phyloP scores from a whole-genome alignment of 78 protist species.

The Tieghemostelium lacteum region DNA sequence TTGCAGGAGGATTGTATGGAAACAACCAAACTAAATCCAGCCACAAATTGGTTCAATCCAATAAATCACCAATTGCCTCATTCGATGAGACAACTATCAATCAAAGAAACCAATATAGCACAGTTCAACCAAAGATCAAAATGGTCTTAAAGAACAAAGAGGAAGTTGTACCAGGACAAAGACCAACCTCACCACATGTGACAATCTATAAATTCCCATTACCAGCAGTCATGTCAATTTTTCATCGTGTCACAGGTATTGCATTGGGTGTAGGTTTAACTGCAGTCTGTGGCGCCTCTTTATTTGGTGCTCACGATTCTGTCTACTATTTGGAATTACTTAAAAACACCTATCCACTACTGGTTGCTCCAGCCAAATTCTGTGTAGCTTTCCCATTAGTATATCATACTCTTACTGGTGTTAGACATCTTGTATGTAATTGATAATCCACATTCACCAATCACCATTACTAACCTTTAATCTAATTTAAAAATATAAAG shows the following conservation, averaged over 20 bases:
- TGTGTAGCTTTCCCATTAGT: conserved; percentile 53
- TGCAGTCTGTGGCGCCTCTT: conserved; percentile 7
- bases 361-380: conserved; percentile 38
- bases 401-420: conserved; percentile 48
- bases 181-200: conserved; percentile 80
- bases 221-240: conserved; percentile 71
- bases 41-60: too few species aligned
- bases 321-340: conserved; percentile 22
- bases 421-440: conserved; percentile 56
- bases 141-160: conserved; percentile 44
- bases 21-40: too few species aligned
- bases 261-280: conserved; percentile 61
- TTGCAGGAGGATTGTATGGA: too few species aligned
- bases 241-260: conserved; percentile 80
- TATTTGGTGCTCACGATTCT: conserved; percentile 57
- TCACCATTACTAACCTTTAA: neutral
- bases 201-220: conserved; percentile 75
- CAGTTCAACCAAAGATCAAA: too few species aligned
- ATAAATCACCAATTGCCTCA: too few species aligned
- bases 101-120: too few species aligned
- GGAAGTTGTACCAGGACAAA: neutral
- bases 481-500: conserved; percentile 2
- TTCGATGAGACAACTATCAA: too few species aligned
- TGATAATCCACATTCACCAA: neutral
- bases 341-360: conserved; percentile 14